Conservation (phyloP, 495 filamentous ascomycete species). For the Xylaria castorea region DNA sequence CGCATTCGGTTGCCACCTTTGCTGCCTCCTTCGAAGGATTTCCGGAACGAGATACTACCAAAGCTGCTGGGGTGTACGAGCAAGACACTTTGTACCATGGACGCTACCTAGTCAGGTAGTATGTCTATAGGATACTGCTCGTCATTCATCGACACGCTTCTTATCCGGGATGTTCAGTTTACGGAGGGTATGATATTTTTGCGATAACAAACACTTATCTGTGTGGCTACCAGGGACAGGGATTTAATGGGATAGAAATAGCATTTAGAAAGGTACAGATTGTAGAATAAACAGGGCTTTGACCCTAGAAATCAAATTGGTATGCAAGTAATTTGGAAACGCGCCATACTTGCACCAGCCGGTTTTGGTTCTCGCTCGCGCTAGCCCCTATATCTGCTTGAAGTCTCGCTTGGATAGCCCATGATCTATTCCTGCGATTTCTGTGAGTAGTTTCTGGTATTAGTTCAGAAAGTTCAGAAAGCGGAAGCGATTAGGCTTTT, state of each 20-base stretch:
- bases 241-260: slow-evolving; percentile 12
- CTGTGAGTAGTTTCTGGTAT: too few species aligned
- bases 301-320: background rate
- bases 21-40: slow-evolving; percentile 61
- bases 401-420: background rate
- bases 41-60: slow-evolving; percentile 48
- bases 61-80: slow-evolving; percentile 29
- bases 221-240: background rate
- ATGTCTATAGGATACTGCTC: background rate
- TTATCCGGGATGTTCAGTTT: background rate
- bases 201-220: background rate
- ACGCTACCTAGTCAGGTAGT: slow-evolving; percentile 44
- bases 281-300: background rate
- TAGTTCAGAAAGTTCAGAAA: too few species aligned
- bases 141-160: background rate
- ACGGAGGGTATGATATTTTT: background rate
- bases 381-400: background rate
- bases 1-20: slow-evolving; percentile 61
- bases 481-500: too few species aligned
- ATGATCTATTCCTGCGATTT: too few species aligned
- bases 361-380: too few species aligned
- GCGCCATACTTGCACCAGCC: background rate
- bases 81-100: slow-evolving; percentile 47
- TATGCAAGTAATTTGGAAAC: background rate
- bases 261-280: slow-evolving; percentile 1